Base-by-base conservation (phyloP, 2,329 filamentous ascomycete species). In the Neurospora crassa region DNA sequence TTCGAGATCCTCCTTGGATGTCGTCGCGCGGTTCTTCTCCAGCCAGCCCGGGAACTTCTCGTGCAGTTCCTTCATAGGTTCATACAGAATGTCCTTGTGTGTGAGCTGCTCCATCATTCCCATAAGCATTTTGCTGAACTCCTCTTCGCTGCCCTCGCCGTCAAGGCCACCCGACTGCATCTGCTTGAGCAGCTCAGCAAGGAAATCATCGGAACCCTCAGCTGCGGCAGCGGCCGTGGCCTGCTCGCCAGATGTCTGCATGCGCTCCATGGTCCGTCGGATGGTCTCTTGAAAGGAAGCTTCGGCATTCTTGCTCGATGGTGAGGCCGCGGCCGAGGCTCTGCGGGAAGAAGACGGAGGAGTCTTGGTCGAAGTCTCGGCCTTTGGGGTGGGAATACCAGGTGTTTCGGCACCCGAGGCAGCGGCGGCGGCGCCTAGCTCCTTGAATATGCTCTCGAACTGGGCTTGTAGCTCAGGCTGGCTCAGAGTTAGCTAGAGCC, bases 71-170 rank as follows among this genome's bases (percentile, higher is more conserved):
- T 97, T 97, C 94, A 99, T 97, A 2, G 96, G 96, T 83, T 99
- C 95, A 79, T 98, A 98, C 69, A 99, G 83, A 74, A 99, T 97
- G 76, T 98, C 96, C 84, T 97, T 98, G 81, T 97, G 97, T 3
- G 96, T 98, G 74, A 99, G 86, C 81, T 99, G 94, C 82, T 98
- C 93, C 95, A 99, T 98, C 93, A 98, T 97, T 70, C 92, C 92
- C 86, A 97, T 89, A 72, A 99, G 88, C 89, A 98, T 93, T 83
- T 97, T 95, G 71, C 93, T 94, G 77, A 98, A 92, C 76, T 97
- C 94, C 76, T 96, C 94, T 71, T 97, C 93, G 72, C 84, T 84
- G 16, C 83, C 85, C 42, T 83, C 84, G 2, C 84, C 86, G 11
- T 88, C 90, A 0, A 84, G 80, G 1, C 71, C 74, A 8, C 89